Base-by-base conservation (phyloP, 768 basidiomycete genomes). In the Boletales sp. region DNA sequence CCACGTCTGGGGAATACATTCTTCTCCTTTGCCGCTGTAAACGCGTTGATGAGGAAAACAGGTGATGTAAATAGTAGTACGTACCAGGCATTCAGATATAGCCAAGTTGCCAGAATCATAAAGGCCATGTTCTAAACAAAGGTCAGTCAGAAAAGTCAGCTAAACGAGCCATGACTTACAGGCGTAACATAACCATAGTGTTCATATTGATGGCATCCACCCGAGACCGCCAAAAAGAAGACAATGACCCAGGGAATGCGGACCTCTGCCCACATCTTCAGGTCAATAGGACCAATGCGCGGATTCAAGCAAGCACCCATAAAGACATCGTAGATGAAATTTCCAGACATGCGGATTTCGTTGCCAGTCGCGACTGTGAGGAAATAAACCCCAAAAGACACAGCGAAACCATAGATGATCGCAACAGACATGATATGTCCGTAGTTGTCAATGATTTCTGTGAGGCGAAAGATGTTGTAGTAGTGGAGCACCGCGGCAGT, bases 261-360 rank as follows among this genome's bases (percentile, higher is more conserved):
- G 51, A 97, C 91, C 63, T 96, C 94, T 5, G 90, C 90, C 86
- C 92, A 99, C 94, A 98, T 97, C 72, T 99, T 99, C 62, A 99
- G 73, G 70, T 98, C 95, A 54, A 99, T 80, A 17, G 79, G 75
- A 8, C 93, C 93, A 53, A 99, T 78, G 51, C 95, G 84, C 8
- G 96, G 96, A 72, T 98, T 99, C 55, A 99, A 76, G 46, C 80
- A 80, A 36, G 94, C 93, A 40, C 95, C 95, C 94, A 97, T 96
- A 72, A 94, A 96, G 53, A 92, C 85, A 58, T 96, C 94, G 65
- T 98, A 99, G 60, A 94, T 78, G 70, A 89, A 82, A 73, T 82
- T 94, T 40, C 91, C 94, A n/a, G 88, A 92, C 89, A 96, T 95
- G 55, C 96, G 81, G 44, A 95, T 84, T 54, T 86, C 81, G 59